Percentiles rank a stretch among this genome's conserved stretches.
Evolutionary conservation across 2,329 filamentous ascomycete genomes (phyloP).

Genomic region (Colletotrichum lupini): DNA sequence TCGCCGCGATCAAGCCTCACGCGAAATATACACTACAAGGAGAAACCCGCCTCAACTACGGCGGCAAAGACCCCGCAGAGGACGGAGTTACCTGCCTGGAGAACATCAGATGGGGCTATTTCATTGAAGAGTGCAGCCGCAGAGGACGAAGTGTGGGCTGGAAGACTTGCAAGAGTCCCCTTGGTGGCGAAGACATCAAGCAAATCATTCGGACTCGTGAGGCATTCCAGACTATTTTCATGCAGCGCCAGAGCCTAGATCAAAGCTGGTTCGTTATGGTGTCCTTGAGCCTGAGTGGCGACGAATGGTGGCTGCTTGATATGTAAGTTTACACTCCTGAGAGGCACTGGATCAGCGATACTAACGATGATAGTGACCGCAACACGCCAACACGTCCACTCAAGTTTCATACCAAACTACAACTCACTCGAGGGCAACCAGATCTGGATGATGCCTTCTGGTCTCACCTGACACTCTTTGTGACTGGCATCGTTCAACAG

Average conservation of each 20-base stretch:
- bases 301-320: constrained; percentile 83
- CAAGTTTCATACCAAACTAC: constrained; percentile 45
- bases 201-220: constrained; percentile 72
- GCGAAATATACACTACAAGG: constrained; percentile 64
- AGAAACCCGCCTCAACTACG: constrained; percentile 73
- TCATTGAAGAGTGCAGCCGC: constrained; percentile 70
- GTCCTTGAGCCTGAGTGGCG: constrained; percentile 76
- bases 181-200: constrained; percentile 66
- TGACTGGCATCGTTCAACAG: constrained; percentile 63
- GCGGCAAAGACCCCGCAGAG: constrained; percentile 63
- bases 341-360: not conserved
- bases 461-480: constrained; percentile 61
- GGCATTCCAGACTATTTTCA: constrained; percentile 73
- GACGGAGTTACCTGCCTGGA: constrained; percentile 70
- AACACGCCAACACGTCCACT: constrained; percentile 40
- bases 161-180: constrained; percentile 61
- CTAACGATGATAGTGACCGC: constrained; percentile 40
- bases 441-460: constrained; percentile 63
- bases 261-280: constrained; percentile 78
- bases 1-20: constrained; percentile 76
- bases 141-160: constrained; percentile 74
- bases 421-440: constrained; percentile 55
- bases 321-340: constrained; percentile 55
- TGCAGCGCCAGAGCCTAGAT: constrained; percentile 78
- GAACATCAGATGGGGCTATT: constrained; percentile 68